Percentiles rank a stretch among this genome's conserved stretches.
phyloP scores from a whole-genome alignment of 129 eudicot species.

The Saposhnikovia divaricata region DNA sequence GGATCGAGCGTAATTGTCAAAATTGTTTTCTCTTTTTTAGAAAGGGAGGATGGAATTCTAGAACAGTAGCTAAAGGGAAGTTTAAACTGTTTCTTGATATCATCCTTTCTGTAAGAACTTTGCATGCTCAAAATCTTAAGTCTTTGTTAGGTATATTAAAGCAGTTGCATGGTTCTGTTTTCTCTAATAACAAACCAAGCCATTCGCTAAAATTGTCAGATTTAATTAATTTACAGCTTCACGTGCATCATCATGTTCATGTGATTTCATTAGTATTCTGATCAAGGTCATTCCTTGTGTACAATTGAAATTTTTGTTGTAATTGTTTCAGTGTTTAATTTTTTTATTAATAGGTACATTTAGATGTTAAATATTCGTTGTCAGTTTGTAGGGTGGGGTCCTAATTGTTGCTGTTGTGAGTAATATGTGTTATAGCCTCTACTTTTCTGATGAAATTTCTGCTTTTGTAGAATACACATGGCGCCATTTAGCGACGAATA shows the following conservation, averaged over 20 bases:
- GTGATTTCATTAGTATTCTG: background rate
- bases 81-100: background rate
- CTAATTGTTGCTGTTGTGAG: background rate
- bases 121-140: background rate
- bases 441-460: slow-evolving; percentile 9
- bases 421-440: background rate
- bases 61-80: background rate
- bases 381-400: background rate
- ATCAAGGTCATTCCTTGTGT: background rate
- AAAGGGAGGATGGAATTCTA: background rate
- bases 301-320: background rate
- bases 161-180: background rate
- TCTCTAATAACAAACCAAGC: background rate
- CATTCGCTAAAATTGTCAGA: background rate
- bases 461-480: slow-evolving; percentile 76
- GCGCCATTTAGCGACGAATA: slow-evolving; percentile 94
- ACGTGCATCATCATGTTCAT: background rate
- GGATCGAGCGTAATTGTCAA: background rate
- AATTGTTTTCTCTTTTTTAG: background rate
- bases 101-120: background rate
- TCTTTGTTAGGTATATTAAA: background rate
- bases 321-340: background rate
- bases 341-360: background rate
- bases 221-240: background rate
- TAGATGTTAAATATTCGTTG: background rate